Base-by-base conservation (phyloP, 148 eudicot genomes). In the Rhododendron kiyosumense region DNA sequence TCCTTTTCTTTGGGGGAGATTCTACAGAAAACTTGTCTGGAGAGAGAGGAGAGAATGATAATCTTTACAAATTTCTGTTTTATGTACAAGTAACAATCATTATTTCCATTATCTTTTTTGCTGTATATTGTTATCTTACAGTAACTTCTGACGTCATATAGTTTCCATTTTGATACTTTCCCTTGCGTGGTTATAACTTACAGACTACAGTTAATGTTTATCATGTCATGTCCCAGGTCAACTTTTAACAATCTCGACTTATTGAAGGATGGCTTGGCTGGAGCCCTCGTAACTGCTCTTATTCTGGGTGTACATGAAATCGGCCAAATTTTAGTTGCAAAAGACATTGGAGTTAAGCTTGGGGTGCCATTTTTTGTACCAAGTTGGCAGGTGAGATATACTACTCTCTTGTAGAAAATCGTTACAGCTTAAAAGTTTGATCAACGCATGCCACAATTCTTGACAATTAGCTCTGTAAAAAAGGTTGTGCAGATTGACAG, bases 311-410 rank as follows among this genome's bases (percentile, higher is more conserved):
- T 90, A 32, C 99, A 97, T 89, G 99, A 97, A 90, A 92, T 97
- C 80, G 90, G 96, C 89, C 99, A 97, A 84, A 88, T 88, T 91
- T n/a, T 94, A 65, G 94, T 91, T 85, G 98, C 98, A 81, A 93
- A 89, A 71, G 89, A 89, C 48, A 79, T 87, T 78, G 98, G 98
- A 83, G 91, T 97, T 85, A 93, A 91, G 94, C 93, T 97, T 78
- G 96, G 98, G 43, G 94, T 95, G 61, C 99, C 99, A 46, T 97
- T 84, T 86, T 91, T 97, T 76, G 94, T 97, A 84, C 99, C 99
- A 22, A 97, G 99, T 90, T 97, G 99, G 99, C 99, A 97, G 99
- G 99, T 97, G 90, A 91, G 93, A 87, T 87, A 75, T 83, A 14
- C 22, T 15, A 69, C 67, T 54, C 78, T 59, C 32, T 52, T 8